Conservation (phyloP, 1,284 basidiomycete genomes). For the Acaromyces ingoldii region DNA sequence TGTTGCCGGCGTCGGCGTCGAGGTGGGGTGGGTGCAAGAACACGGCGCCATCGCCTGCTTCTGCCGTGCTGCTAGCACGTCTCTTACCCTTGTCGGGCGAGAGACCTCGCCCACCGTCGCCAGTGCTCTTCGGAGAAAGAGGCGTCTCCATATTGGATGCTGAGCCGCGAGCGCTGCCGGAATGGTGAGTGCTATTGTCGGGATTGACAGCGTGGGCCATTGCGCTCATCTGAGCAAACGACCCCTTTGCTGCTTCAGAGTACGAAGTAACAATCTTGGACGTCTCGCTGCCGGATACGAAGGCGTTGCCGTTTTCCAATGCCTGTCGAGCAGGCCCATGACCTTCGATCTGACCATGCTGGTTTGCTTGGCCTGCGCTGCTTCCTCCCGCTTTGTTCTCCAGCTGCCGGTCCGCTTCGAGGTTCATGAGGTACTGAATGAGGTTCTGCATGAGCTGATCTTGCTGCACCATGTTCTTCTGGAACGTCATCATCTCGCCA, state of each 20-base stretch:
- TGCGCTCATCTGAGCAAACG: constrained; percentile 69
- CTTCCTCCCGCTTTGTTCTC: background rate
- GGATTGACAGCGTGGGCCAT: constrained; percentile 45
- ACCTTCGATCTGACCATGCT: too few species aligned
- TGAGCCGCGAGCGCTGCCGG: background rate
- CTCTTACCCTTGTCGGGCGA: constrained; percentile 7
- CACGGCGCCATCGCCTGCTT: constrained; percentile 11
- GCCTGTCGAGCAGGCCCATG: background rate
- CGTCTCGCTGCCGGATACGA: constrained; percentile 61
- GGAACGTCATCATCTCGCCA: constrained; percentile 75
- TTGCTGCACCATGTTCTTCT: constrained; percentile 77
- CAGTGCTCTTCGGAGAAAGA: constrained; percentile 29
- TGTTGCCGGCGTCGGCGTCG: constrained; percentile 17
- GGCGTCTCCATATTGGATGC: constrained; percentile 8
- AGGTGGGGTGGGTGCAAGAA: constrained; percentile 30
- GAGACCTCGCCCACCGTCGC: too few species aligned
- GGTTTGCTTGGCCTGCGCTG: too few species aligned
- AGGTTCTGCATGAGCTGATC: constrained; percentile 76
- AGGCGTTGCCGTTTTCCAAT: constrained; percentile 45
- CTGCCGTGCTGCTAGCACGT: background rate
- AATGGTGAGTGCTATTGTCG: background rate
- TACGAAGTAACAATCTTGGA: constrained; percentile 61
- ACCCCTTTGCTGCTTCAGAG: constrained; percentile 61
- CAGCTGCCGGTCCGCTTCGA: constrained; percentile 17
- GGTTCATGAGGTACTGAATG: constrained; percentile 71